Conservation (phyloP, 495 filamentous ascomycete species). For the Podospora sp. region DNA sequence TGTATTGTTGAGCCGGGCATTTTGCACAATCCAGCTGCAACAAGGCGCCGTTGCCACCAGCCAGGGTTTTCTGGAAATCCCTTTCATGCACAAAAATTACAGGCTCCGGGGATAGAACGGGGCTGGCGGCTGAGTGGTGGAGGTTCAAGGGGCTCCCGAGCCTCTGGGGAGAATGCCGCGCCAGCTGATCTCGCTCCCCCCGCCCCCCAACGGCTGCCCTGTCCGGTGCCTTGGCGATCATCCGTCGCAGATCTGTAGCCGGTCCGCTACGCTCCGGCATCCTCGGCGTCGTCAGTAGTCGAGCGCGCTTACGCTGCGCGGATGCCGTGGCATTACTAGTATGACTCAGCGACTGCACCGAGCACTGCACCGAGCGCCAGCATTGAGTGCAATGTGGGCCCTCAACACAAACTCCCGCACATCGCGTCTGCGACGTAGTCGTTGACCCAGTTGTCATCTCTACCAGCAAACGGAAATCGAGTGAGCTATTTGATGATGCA, state of each 20-base stretch:
- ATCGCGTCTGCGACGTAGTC: neutral
- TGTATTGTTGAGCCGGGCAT: neutral
- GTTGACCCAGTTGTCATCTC: neutral
- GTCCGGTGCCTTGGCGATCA: conserved; percentile 8
- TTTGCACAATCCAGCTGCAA: neutral
- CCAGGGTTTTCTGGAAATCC: neutral
- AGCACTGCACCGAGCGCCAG: neutral
- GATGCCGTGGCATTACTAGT: neutral
- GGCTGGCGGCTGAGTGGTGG: neutral
- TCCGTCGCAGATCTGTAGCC: conserved; percentile 18
- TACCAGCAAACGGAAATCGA: neutral
- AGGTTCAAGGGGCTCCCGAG: neutral
- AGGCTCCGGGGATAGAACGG: conserved; percentile 9
- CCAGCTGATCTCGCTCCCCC: neutral
- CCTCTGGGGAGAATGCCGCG: neutral
- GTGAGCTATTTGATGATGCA: no score
- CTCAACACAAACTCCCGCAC: no score
- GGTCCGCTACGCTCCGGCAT: neutral
- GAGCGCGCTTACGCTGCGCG: neutral
- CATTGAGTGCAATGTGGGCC: neutral
- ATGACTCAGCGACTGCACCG: neutral
- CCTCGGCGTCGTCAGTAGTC: neutral
- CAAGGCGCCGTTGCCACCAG: neutral
- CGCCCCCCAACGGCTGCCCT: neutral
- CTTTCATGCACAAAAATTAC: neutral